Base-by-base conservation (phyloP, 2,329 filamentous ascomycete genomes). In the Fusarium compactum region DNA sequence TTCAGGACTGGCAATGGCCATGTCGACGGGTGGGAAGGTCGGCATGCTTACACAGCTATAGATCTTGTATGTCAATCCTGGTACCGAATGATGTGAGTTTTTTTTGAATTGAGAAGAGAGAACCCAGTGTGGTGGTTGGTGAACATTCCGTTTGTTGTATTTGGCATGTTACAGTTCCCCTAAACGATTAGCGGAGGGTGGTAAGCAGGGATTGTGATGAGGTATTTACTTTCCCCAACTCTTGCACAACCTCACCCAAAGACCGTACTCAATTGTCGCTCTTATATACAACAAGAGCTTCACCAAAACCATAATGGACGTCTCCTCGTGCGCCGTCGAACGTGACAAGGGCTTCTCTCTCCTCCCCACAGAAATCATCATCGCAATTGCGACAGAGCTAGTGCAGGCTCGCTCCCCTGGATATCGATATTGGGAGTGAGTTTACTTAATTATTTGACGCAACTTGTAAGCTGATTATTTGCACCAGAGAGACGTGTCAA, bases 1-100 rank as follows among this genome's bases (percentile, higher is more conserved):
- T 30, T 65, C 40, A 30, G 67, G 70, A 25, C 41, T 51, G 52
- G 62, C 62, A 29, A 71, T 51, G 53, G 70, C 62, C 62, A 65
- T 65, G 30, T 73, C 65, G 27, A 73, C 56, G 1, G 59, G 59
- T 43, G 59, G 45, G 10, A 67, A 63, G 43, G 50, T 47, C 12
- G 60, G 57, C 52, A 68, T 57, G 3, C 30, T 54, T 25, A 43
- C 38, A 7, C 12, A 25, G 14, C 51, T 44, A 18, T 24, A 1
- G 18, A 3, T 24, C 7, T 22, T 41, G 4, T 30, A 40, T 41
- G n/a, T 11, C 22, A 7, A 48, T n/a, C 2, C 11, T n/a, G 15
- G 3, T 15, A 14, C 22, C 22, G 30, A 1, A 41, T 24, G 24
- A 50, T 15, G 15, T 32, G 40, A 57, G 12, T 18, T 43, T 9